Evolutionary conservation across 148 eudicot genomes (phyloP).

Genomic region (Cornus kousa): DNA sequence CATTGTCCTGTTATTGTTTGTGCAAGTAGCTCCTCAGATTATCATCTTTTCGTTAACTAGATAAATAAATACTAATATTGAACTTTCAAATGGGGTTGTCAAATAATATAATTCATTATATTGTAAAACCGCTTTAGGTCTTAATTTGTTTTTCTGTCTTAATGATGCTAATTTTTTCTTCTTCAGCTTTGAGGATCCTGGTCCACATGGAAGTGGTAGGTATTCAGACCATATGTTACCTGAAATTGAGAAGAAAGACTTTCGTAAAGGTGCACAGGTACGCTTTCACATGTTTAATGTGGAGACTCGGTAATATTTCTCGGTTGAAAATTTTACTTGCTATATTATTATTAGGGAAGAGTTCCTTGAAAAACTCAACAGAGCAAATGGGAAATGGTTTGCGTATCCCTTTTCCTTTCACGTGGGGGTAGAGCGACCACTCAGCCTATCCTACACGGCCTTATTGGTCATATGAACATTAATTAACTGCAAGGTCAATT

Average conservation of each 20-base stretch:
- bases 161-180: conserved; percentile 18
- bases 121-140: conserved; percentile 1
- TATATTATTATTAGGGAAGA: neutral
- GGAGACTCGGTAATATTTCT: neutral
- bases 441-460: neutral
- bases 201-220: conserved; percentile 94
- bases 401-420: neutral
- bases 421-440: neutral
- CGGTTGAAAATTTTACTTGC: neutral
- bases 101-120: neutral
- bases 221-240: conserved; percentile 88
- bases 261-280: conserved; percentile 98
- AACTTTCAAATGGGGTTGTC: neutral
- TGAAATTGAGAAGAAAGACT: conserved; percentile 74
- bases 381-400: neutral
- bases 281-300: conserved; percentile 1
- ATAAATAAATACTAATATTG: neutral
- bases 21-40: neutral
- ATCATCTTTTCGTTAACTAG: neutral
- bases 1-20: neutral
- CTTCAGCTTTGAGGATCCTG: conserved; percentile 89
- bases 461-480: neutral
- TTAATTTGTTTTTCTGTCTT: neutral
- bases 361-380: neutral
- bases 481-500: neutral